Conservation (phyloP, 2,329 filamentous ascomycete species). For the Dissoconium aciculare region DNA sequence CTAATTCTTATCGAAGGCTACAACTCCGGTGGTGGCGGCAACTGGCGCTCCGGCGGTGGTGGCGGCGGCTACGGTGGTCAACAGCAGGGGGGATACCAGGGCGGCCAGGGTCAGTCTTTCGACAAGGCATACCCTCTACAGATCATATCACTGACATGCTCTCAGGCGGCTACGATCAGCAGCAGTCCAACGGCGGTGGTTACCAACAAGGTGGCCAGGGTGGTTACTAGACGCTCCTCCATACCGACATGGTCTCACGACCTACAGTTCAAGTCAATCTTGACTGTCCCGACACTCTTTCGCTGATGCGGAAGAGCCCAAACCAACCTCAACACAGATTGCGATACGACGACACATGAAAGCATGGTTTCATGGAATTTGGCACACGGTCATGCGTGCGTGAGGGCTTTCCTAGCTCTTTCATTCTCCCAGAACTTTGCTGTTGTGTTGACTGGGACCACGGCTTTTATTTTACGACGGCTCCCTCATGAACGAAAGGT, state of each 20-base stretch:
- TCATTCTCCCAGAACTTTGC: too few species aligned
- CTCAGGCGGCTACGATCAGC: constrained; percentile 17
- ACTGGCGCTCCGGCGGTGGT: constrained; percentile 18
- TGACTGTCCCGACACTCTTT: too few species aligned
- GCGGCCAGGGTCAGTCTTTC: constrained; percentile 11
- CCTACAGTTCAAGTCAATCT: too few species aligned
- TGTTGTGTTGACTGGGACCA: too few species aligned
- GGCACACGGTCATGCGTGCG: too few species aligned
- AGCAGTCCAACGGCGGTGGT: constrained; percentile 17
- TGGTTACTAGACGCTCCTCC: constrained; percentile 7
- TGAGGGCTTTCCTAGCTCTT: too few species aligned
- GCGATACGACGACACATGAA: too few species aligned
- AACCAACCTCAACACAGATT: too few species aligned
- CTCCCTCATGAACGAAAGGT: too few species aligned
- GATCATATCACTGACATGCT: constrained; percentile 7
- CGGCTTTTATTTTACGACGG: too few species aligned
- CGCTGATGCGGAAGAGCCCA: too few species aligned
- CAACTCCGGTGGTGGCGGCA: constrained; percentile 11
- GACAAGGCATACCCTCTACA: background rate
- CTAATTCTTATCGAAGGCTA: constrained; percentile 3
- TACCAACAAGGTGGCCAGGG: constrained; percentile 17
- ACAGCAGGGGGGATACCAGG: constrained; percentile 7
- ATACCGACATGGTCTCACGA: constrained; percentile 5
- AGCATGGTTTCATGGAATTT: too few species aligned
- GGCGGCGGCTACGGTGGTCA: constrained; percentile 11